Evolutionary conservation across 345 rosid species (phyloP).

Genomic region (Ceriops tagal): DNA sequence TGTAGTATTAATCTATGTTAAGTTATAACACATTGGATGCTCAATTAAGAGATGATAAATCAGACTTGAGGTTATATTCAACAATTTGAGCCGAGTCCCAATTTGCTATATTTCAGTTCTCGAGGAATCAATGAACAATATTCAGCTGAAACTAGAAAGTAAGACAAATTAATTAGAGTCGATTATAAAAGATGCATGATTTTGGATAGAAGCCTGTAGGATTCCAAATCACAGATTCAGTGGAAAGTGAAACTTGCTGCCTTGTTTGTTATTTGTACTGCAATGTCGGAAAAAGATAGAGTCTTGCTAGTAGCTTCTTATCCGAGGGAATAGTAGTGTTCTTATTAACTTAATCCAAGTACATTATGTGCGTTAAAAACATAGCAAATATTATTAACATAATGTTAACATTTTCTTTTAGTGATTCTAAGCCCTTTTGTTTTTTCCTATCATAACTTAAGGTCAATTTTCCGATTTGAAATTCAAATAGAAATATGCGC

Average conservation of each 20-base stretch:
- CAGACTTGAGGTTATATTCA: too few species aligned
- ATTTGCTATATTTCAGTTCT: conserved; percentile 19
- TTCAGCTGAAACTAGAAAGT: conserved; percentile 11
- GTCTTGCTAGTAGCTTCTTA: too few species aligned
- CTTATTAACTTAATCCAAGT: too few species aligned
- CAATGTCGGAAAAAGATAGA: not conserved
- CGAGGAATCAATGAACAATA: conserved; percentile 21
- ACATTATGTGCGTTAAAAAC: too few species aligned
- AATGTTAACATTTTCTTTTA: conserved; percentile 2
- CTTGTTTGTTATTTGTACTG: not conserved
- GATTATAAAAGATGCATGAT: conserved; percentile 15
- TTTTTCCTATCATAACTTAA: not conserved
- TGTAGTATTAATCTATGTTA: not conserved
- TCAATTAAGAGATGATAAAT: not conserved
- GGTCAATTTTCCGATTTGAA: not conserved
- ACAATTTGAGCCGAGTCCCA: conserved; percentile 11
- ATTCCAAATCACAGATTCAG: conserved; percentile 16
- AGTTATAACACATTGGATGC: not conserved
- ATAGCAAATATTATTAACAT: too few species aligned
- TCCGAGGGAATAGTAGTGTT: too few species aligned
- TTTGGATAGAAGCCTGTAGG: conserved; percentile 20
- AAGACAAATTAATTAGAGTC: conserved; percentile 38
- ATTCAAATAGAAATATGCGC: not conserved
- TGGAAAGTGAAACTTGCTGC: conserved; percentile 6
- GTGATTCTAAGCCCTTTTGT: not conserved